Evolutionary conservation across 495 filamentous ascomycete genomes (phyloP).

Genomic region (Xylaria cubensis): DNA sequence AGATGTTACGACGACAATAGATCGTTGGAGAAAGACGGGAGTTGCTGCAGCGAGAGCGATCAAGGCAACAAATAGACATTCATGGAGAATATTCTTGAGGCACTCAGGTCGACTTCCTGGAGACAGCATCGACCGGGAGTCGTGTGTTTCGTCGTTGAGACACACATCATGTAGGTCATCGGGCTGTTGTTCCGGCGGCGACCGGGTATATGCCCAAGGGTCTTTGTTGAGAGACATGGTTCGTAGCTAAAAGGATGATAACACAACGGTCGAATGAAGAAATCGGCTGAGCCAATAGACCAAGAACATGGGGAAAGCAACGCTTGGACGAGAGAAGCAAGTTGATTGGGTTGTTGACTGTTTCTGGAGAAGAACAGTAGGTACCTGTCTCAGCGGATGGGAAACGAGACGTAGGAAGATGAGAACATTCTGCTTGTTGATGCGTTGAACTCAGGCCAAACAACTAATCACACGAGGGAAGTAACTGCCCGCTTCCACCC

Average conservation of each 20-base stretch:
- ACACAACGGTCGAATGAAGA: slow-evolving; percentile 25
- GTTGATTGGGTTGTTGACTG: slow-evolving; percentile 16
- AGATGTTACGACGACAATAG: slow-evolving; percentile 63
- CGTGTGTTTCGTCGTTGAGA: slow-evolving; percentile 38
- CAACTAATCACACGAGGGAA: no score
- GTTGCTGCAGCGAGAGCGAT: slow-evolving; percentile 71
- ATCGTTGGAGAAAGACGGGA: slow-evolving; percentile 62
- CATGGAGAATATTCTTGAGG: slow-evolving; percentile 63
- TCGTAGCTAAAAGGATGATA: slow-evolving; percentile 20
- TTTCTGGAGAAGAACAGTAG: slow-evolving; percentile 15
- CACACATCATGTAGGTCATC: slow-evolving; percentile 42
- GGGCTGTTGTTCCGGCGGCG: slow-evolving; percentile 25
- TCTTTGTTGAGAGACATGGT: slow-evolving; percentile 36
- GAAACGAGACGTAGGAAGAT: background rate
- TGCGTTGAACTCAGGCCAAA: background rate
- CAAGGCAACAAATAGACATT: slow-evolving; percentile 66
- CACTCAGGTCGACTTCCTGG: slow-evolving; percentile 55
- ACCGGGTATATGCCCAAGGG: slow-evolving; percentile 31
- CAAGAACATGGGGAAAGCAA: slow-evolving; percentile 35
- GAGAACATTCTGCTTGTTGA: background rate
- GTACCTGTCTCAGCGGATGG: background rate
- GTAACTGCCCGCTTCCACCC: background rate
- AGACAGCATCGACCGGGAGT: slow-evolving; percentile 23
- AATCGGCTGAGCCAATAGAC: slow-evolving; percentile 19
- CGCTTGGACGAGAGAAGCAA: slow-evolving; percentile 32